Evolutionary conservation across 225 moss, liverwort and hornwort species (phyloP).

Genomic region (Pseudoscleropodium purum): DNA sequence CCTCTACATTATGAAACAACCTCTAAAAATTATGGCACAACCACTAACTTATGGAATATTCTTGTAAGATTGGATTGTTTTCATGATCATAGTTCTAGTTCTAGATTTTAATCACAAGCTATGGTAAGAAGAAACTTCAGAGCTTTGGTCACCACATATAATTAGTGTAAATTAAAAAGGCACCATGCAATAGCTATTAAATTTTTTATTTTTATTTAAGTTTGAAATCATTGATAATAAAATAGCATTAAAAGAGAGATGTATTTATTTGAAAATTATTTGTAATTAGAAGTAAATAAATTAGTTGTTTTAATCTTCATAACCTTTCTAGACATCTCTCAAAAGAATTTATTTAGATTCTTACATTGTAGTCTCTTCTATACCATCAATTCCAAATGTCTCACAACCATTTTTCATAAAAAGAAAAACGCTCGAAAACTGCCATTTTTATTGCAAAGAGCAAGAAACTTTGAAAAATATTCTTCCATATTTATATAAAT

Average conservation of each 20-base stretch:
- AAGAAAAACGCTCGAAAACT: fast-evolving
- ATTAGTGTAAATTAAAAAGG: not conserved
- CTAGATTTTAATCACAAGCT: not conserved
- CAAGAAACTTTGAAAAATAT: not conserved
- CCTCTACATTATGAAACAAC: not conserved
- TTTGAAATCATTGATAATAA: not conserved
- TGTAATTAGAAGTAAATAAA: not conserved
- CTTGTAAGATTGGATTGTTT: not conserved
- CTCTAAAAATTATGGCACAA: fast-evolving
- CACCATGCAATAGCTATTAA: not conserved
- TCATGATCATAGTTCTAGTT: not conserved
- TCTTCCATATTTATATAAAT: no score
- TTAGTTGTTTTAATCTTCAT: not conserved
- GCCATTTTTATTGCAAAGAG: no score
- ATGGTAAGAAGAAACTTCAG: not conserved
- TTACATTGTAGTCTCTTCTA: not conserved
- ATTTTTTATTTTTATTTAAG: not conserved
- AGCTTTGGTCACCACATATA: not conserved
- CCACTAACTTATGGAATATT: not conserved
- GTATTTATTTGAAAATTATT: not conserved
- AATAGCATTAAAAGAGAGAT: not conserved
- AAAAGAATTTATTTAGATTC: not conserved
- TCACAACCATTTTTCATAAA: not conserved
- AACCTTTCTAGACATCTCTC: not conserved
- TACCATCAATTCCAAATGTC: not conserved